Conservation (phyloP, 2,329 filamentous ascomycete genomes). For the Epichloe sibirici region DNA sequence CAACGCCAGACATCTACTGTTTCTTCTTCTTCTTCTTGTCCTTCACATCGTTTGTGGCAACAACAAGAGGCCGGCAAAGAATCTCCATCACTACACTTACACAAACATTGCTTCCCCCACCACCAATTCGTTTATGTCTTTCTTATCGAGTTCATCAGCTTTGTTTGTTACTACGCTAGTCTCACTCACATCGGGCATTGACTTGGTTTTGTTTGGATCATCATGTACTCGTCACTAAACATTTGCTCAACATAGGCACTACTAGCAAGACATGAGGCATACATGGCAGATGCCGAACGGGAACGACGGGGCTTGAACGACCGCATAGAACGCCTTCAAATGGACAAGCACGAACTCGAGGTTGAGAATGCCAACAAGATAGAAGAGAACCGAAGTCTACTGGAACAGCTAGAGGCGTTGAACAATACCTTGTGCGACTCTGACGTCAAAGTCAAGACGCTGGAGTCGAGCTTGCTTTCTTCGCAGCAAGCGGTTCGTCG, state of each 20-base stretch:
- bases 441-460: conserved; percentile 63
- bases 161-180: neutral
- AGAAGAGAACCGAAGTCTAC: conserved; percentile 68
- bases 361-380: conserved; percentile 64
- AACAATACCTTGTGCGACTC: conserved; percentile 71
- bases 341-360: conserved; percentile 62
- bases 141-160: neutral
- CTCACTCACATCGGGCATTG: neutral
- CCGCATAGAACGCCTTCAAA: conserved; percentile 66
- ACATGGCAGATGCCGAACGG: conserved; percentile 82
- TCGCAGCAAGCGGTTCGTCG: conserved; percentile 68
- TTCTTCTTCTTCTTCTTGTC: neutral
- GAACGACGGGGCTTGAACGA: conserved; percentile 62
- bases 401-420: conserved; percentile 74
- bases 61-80: neutral
- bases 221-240: conserved; percentile 47
- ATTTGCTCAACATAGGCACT: conserved; percentile 65
- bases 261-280: conserved; percentile 82
- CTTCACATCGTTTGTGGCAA: neutral
- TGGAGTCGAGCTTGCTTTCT: conserved; percentile 65
- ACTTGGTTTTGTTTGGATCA: neutral
- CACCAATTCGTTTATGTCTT: neutral
- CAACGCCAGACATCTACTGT: neutral
- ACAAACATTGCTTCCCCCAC: neutral
- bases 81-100: neutral